Base-by-base conservation (phyloP, 1,284 basidiomycete genomes). In the Naganishia sp. region DNA sequence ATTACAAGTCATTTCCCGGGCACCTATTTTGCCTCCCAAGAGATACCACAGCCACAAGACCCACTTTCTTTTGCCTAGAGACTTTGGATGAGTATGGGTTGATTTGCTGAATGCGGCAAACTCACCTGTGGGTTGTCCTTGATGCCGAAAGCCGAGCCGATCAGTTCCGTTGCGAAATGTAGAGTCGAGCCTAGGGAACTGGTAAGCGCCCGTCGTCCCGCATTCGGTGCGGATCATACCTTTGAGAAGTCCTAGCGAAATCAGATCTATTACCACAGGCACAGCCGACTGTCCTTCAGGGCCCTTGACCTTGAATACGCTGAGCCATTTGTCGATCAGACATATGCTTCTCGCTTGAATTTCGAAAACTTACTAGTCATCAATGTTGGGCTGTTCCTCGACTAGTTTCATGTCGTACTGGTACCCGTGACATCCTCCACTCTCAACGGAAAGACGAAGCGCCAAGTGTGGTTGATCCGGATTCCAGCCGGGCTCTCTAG, bases 111-210 rank as follows among this genome's bases (percentile, higher is more conserved):
- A 23, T 11, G 49, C 45, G 55, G 28, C 25, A n/a, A n/a, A 54
- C 56, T 28, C n/a, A 59, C 56, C 68, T 84, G 82, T n/a, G 84
- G 84, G 68, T 85, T 85, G 69, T 83, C 76, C 44, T 79, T 71
- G 65, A 85, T 75, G 45, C 81, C 72, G 72, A 85, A 85, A n/a
- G 81, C 80, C 21, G 78, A 81, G 3, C 84, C 84, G 53, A 85
- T 85, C 45, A 85, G 76, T 69, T 85, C 84, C 1, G 83, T 85
- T n/a, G 83, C 83, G 71, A 82, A 83, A 72, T 84, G 82, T n/a
- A 85, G 75, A 2, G 82, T 84, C 7, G 82, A 78, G 44, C 83
- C 83, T 70, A 76, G 71, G 15, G 78, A 70, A 11, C 79, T 11
- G 23, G 28, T 28, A 5, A 28, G 28, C 28, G 28, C 28, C 28